Percentiles rank a stretch among this genome's conserved stretches.
Evolutionary conservation across 1,284 basidiomycete genomes (phyloP).

Genomic region (Pholiota adiposa): DNA sequence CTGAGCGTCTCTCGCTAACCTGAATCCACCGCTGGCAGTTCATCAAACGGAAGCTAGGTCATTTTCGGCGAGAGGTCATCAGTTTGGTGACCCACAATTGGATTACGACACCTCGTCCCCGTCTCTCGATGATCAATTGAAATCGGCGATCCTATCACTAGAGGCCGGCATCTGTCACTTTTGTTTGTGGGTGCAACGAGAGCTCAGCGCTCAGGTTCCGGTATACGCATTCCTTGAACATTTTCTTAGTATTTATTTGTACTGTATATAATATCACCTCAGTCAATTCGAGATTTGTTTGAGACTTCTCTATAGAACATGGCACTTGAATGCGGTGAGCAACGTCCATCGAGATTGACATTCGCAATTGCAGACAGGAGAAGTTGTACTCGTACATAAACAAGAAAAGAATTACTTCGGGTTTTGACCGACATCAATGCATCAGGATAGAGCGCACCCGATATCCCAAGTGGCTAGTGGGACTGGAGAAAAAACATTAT

Average conservation of each 20-base stretch:
- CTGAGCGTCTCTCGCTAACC: neutral
- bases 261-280: neutral
- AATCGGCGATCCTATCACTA: neutral
- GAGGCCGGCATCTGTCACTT: neutral
- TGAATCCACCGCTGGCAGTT: neutral
- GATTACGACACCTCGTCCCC: neutral
- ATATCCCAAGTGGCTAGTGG: too few species aligned
- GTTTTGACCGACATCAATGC: too few species aligned
- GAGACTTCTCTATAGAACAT: neutral
- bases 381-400: too few species aligned
- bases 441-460: too few species aligned
- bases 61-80: neutral
- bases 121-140: neutral
- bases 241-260: neutral
- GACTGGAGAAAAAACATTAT: too few species aligned
- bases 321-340: too few species aligned
- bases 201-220: neutral
- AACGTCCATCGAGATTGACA: too few species aligned
- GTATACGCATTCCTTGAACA: neutral
- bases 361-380: too few species aligned
- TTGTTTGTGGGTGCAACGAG: neutral
- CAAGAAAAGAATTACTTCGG: too few species aligned
- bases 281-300: neutral
- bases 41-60: neutral
- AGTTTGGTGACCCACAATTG: neutral